Conservation (phyloP, 2,329 filamentous ascomycete species). For the Colletotrichum tamarilloi region DNA sequence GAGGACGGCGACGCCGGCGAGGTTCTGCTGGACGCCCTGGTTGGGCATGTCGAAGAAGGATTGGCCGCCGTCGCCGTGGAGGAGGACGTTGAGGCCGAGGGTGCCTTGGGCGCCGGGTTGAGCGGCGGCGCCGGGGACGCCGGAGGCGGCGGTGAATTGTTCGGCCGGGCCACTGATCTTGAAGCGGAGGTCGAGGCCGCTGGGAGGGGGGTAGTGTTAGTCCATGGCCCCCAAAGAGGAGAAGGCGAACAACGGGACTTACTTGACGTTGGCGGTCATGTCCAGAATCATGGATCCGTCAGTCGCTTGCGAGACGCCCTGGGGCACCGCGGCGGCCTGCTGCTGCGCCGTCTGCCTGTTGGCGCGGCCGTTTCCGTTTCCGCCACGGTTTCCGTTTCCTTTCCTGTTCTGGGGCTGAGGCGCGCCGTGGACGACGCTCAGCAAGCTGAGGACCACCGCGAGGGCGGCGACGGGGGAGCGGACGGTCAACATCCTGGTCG, state of each 20-base stretch:
- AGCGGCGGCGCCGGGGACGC: constrained; percentile 49
- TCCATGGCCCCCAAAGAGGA: not conserved
- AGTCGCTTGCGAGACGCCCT: constrained; percentile 55
- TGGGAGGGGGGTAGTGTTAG: constrained; percentile 39
- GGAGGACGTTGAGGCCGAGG: constrained; percentile 65
- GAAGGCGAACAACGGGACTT: constrained; percentile 35
- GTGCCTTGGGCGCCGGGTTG: constrained; percentile 43
- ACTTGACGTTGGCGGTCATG: constrained; percentile 65
- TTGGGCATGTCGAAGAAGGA: constrained; percentile 70
- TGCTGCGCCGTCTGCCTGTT: constrained; percentile 42
- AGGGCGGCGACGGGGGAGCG: constrained; percentile 31
- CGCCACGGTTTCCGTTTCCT: constrained; percentile 15
- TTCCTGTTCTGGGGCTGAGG: constrained; percentile 34
- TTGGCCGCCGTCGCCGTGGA: constrained; percentile 70
- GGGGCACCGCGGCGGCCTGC: constrained; percentile 43
- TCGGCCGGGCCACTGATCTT: constrained; percentile 65
- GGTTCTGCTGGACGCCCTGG: constrained; percentile 60
- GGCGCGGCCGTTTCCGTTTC: constrained; percentile 18
- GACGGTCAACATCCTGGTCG: constrained; percentile 35
- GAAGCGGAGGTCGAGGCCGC: constrained; percentile 65
- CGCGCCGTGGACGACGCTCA: constrained; percentile 29
- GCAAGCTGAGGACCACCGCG: constrained; percentile 29
- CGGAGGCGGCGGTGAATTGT: constrained; percentile 61
- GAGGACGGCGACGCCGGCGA: constrained; percentile 64
- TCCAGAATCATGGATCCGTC: constrained; percentile 68